Percentiles rank a stretch among this genome's conserved stretches.
These are phyloP conservation scores for Neofusicoccum parvum DNA, from an alignment of 2,329 filamentous ascomycete genomes.

Conservation along the genomic window DNA sequence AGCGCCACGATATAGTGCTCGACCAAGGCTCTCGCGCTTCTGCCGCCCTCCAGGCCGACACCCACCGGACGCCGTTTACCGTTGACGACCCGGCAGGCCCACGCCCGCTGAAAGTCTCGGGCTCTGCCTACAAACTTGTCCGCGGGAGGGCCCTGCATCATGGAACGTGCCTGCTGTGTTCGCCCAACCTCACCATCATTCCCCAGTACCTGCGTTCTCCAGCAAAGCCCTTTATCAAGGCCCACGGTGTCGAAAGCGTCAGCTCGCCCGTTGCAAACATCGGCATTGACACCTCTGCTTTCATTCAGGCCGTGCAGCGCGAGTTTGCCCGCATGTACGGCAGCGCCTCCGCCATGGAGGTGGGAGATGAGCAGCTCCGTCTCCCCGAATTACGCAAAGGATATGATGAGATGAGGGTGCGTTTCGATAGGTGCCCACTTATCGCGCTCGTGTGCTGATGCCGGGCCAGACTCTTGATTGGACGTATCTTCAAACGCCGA, in stretches of 20 bases:
- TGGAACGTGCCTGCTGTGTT: conserved; percentile 82
- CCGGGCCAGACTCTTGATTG: conserved; percentile 62
- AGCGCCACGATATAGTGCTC: conserved; percentile 89
- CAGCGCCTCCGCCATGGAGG: conserved; percentile 41
- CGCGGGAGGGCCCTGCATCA: conserved; percentile 82
- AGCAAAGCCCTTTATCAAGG: conserved; percentile 72
- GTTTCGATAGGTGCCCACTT: conserved; percentile 4
- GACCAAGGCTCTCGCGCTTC: conserved; percentile 41
- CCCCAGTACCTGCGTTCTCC: conserved; percentile 75
- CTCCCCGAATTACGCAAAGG: conserved; percentile 62
- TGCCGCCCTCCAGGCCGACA: conserved; percentile 40
- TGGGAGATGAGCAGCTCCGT: conserved; percentile 57
- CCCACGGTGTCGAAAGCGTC: conserved; percentile 88
- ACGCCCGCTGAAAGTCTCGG: conserved; percentile 73
- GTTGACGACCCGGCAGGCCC: conserved; percentile 32
- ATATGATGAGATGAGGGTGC: conserved; percentile 55
- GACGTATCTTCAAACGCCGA: conserved; percentile 84
- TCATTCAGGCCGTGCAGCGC: conserved; percentile 50
- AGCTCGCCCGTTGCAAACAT: conserved; percentile 83
- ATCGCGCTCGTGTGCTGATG: neutral
- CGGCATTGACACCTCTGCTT: conserved; percentile 53
- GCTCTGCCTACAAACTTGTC: conserved; percentile 93
- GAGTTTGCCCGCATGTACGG: conserved; percentile 70
- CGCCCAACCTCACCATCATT: conserved; percentile 72
- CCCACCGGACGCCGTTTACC: conserved; percentile 49